Conservation (phyloP, 208 protist species). For the Acanthamoeba castellanii region DNA sequence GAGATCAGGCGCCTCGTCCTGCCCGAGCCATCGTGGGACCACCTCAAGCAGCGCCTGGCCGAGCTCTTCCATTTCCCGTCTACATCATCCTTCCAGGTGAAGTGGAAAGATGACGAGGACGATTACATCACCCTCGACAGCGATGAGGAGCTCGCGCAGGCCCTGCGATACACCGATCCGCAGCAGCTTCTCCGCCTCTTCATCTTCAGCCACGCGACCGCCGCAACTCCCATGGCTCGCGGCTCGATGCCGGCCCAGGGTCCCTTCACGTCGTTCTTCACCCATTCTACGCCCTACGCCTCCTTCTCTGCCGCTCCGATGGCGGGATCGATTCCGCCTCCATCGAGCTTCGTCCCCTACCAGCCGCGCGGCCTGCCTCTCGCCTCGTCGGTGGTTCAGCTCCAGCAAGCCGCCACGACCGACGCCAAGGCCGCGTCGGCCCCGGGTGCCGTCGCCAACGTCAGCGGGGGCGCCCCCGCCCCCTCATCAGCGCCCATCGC, state of each 20-base stretch:
- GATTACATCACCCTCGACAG: constrained; percentile 44
- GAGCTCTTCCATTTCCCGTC: constrained; percentile 12
- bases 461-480: not conserved
- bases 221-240: not conserved
- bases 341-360: not conserved
- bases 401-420: too few relatives aligned
- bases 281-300: not conserved
- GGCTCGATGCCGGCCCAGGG: not conserved
- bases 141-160: constrained; percentile 45
- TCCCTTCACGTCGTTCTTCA: not conserved
- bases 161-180: not conserved
- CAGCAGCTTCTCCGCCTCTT: constrained; percentile 43
- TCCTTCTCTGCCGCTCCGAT: not conserved
- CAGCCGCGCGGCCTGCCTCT: not conserved
- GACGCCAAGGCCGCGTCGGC: not conserved
- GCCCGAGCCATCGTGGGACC: not conserved
- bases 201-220: not conserved
- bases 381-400: not conserved
- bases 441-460: not conserved
- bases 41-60: not conserved
- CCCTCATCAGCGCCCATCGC: not conserved
- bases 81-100: not conserved
- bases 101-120: constrained; percentile 37
- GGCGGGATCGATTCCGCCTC: not conserved
- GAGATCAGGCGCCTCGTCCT: constrained; percentile 28